Conservation (phyloP, 768 basidiomycete species). For the Exsudoporus frostii region DNA sequence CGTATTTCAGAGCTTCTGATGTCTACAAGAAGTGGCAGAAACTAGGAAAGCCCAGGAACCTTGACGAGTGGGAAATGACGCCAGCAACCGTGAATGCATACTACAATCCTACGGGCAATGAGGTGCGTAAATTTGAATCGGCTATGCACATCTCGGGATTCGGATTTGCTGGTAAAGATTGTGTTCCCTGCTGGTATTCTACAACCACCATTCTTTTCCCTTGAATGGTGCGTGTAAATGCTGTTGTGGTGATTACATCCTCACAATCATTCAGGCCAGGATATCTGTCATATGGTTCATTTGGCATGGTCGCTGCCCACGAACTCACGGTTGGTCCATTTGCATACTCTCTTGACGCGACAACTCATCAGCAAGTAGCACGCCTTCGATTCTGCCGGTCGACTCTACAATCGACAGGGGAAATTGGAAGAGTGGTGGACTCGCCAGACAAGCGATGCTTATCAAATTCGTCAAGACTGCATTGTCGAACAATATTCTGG, state of each 20-base stretch:
- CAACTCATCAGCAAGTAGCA: conserved; percentile 45
- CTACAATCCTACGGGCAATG: conserved; percentile 83
- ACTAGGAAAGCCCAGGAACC: conserved; percentile 68
- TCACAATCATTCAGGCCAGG: conserved; percentile 59
- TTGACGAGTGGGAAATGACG: conserved; percentile 82
- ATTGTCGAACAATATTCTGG: conserved; percentile 91
- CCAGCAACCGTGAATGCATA: conserved; percentile 88
- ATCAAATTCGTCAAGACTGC: conserved; percentile 79
- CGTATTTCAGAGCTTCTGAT: conserved; percentile 47
- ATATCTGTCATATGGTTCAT: conserved; percentile 88
- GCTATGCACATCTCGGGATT: background rate
- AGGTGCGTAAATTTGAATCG: conserved; percentile 43
- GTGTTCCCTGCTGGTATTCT: conserved; percentile 97
- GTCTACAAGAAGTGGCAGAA: conserved; percentile 69
- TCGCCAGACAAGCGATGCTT: conserved; percentile 78
- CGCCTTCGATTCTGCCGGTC: conserved; percentile 86
- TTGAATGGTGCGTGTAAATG: conserved; percentile 54
- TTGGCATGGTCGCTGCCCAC: conserved; percentile 90
- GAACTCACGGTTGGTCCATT: conserved; percentile 70
- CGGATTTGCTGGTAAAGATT: conserved; percentile 46
- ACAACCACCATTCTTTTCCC: conserved; percentile 86
- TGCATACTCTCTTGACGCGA: background rate
- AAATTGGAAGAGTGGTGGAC: conserved; percentile 93
- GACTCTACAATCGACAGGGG: conserved; percentile 88
- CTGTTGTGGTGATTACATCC: background rate